Evolutionary conservation across 805 yeast species (phyloP).

Genomic region (Vanderwaltozyma verrucispora): DNA sequence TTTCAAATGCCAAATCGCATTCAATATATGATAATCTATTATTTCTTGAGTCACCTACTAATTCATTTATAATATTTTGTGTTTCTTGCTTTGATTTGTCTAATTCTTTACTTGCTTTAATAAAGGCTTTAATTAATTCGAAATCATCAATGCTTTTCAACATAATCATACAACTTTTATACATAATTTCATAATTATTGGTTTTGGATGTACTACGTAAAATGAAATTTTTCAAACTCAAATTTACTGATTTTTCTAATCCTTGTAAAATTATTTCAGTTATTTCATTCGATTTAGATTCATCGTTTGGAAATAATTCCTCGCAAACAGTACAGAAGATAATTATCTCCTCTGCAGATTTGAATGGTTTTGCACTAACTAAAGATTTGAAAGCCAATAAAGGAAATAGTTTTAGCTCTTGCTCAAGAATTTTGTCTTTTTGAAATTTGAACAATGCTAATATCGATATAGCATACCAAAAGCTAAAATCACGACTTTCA

Average conservation of each 20-base stretch:
- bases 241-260: slow-evolving; percentile 33
- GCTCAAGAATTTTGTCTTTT: slow-evolving; percentile 28
- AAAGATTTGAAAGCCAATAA: slow-evolving; percentile 50
- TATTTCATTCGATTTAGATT: slow-evolving; percentile 29
- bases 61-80: slow-evolving; percentile 15
- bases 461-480: slow-evolving; percentile 47
- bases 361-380: slow-evolving; percentile 40
- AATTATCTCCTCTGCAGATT: slow-evolving; percentile 55
- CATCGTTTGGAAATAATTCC: slow-evolving; percentile 19
- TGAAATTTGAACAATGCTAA: slow-evolving; percentile 35
- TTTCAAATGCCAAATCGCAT: slow-evolving; percentile 21
- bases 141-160: slow-evolving; percentile 61
- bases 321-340: slow-evolving; percentile 44
- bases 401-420: slow-evolving; percentile 45
- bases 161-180: slow-evolving; percentile 34
- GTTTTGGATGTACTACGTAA: slow-evolving; percentile 36
- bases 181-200: slow-evolving; percentile 37
- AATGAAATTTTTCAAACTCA: slow-evolving; percentile 52
- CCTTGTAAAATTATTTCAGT: slow-evolving; percentile 27
- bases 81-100: slow-evolving; percentile 36
- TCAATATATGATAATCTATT: slow-evolving; percentile 45
- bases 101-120: slow-evolving; percentile 53
- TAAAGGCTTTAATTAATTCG: slow-evolving; percentile 19
- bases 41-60: slow-evolving; percentile 39
- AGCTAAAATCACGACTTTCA: slow-evolving; percentile 26